These are phyloP conservation scores for Cronartium ribicola DNA, from an alignment of 1,284 basidiomycete genomes.

Conservation along the genomic window DNA sequence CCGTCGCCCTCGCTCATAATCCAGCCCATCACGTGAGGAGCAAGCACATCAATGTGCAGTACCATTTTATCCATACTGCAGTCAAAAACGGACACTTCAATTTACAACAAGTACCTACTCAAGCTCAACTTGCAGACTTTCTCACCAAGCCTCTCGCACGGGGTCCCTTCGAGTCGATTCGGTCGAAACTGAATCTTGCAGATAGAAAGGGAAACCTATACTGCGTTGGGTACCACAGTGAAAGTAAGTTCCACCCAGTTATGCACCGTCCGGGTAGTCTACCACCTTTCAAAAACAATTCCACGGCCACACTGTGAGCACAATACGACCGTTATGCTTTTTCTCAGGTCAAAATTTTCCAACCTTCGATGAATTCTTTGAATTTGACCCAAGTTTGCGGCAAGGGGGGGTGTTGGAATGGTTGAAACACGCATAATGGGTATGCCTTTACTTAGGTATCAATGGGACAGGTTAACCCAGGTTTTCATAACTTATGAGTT, in stretches of 20 bases:
- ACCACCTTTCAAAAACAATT: not conserved
- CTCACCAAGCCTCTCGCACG: not conserved
- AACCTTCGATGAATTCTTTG: not conserved
- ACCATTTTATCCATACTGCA: too few species aligned
- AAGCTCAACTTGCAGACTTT: not conserved
- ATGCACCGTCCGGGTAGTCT: not conserved
- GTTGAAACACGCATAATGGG: too few species aligned
- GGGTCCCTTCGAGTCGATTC: not conserved
- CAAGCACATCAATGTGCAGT: too few species aligned
- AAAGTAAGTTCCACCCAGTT: conserved; percentile 3
- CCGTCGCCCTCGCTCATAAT: too few species aligned
- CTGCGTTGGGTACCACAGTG: not conserved
- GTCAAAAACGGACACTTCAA: not conserved
- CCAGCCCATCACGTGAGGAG: too few species aligned
- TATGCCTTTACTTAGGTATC: too few species aligned
- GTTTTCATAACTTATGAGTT: too few species aligned
- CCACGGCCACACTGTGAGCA: not conserved
- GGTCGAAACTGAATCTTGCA: not conserved
- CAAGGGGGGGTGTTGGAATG: not conserved
- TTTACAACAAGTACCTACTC: not conserved
- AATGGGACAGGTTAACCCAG: too few species aligned
- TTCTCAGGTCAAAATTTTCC: too few species aligned
- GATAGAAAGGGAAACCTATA: too few species aligned
- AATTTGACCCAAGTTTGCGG: not conserved
- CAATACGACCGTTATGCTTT: too few species aligned